Base-by-base conservation (phyloP, 176 grass and related monocot genomes). In the Typha latifolia region DNA sequence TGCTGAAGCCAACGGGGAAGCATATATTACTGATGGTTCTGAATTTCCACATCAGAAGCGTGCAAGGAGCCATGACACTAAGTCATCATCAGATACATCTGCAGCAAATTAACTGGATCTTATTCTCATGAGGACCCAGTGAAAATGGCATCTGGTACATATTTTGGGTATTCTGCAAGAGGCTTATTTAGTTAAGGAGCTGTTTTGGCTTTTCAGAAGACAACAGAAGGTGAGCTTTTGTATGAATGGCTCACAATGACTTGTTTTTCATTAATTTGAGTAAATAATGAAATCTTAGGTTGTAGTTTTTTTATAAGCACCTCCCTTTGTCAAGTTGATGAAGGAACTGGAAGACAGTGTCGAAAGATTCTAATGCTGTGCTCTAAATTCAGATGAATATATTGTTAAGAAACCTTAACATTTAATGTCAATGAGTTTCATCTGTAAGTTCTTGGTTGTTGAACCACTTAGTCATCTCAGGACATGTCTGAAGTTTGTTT, bases 21-120 rank as follows among this genome's bases (percentile, higher is more conserved):
- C n/a, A 50, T 47, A 66, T 6, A 71, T 77, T 13, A 71, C 62
- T 67, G 48, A 81, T 51, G 21, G 15, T 66, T 47, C 3, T 14
- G 2, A 61, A 49, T 43, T 62, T 72, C 47, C 1, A 47, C 78
- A 78, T 34, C 79, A 79, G 84, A 87, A 82, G 70, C 76, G 71
- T 57, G 59, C 48, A 47, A 80, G 7, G 59, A 61, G n/a, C 16
- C 53, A 59, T 9, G 53, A 59, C n/a, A 22, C 6, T 11, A 11
- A 59, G 53, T 21, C 53, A 59, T 59, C 53, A 22, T 21, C 53
- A 9, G 16, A 16, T 59, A 59, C 16, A 5, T 59, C 53, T 8
- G 16, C 16, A 21, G 8, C 16, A 43, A 43, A 43, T 19, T 59
- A 59, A 59, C 16, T 21, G 53, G 37, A 21, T 59, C 20, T 59